These are phyloP conservation scores for Amauroascus niger DNA, from an alignment of 2,329 filamentous ascomycete species.

Conservation along the genomic window DNA sequence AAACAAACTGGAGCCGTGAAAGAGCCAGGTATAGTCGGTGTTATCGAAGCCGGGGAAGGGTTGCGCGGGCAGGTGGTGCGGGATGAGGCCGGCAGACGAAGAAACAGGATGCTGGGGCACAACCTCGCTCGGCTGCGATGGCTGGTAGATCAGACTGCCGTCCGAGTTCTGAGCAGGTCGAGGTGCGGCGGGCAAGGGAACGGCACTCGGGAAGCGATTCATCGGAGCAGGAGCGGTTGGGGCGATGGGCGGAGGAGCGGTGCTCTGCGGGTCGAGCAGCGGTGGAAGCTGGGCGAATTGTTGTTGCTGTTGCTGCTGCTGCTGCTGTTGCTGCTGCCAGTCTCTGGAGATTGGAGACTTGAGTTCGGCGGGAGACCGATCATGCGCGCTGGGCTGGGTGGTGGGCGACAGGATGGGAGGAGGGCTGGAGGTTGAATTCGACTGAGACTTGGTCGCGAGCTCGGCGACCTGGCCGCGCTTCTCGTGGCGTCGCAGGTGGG, in stretches of 20 bases:
- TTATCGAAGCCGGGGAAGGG: conserved; percentile 7
- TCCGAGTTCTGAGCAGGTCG: conserved; percentile 5
- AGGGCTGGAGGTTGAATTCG: conserved; percentile 10
- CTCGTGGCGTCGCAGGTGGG: conserved; percentile 20
- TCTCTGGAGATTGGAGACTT: conserved; percentile 9
- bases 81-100: conserved; percentile 5
- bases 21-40: conserved; percentile 17
- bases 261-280: not conserved
- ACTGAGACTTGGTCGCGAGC: not conserved
- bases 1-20: conserved; percentile 16
- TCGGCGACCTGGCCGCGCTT: conserved; percentile 15
- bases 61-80: conserved; percentile 11
- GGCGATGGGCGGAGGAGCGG: not conserved
- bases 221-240: not conserved
- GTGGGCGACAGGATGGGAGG: conserved; percentile 7
- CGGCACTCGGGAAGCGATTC: conserved; percentile 4
- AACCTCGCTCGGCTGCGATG: conserved; percentile 6
- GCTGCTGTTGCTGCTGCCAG: conserved; percentile 3
- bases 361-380: conserved; percentile 1
- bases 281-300: not conserved
- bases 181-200: conserved; percentile 14
- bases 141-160: not conserved
- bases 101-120: conserved; percentile 10
- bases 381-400: not conserved
- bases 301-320: not conserved